Evolutionary conservation across 208 protist genomes (phyloP).

Genomic region (Trypanosoma mega): DNA sequence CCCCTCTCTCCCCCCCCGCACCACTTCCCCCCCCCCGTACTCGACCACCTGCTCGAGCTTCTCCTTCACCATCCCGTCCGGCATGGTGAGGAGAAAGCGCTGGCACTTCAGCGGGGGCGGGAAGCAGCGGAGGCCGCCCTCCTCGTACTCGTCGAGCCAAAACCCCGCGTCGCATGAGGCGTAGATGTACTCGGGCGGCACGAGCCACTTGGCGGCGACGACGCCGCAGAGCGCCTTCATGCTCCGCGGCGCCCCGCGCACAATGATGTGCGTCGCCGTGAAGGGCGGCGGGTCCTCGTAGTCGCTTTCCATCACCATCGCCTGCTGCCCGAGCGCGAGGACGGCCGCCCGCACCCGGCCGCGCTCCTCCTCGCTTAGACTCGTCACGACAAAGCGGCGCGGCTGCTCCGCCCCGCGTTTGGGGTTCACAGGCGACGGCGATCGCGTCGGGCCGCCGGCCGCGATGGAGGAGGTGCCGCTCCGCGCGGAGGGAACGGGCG

Average conservation of each 20-base stretch:
- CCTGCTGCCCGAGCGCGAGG: conserved; percentile 44
- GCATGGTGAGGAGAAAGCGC: conserved; percentile 69
- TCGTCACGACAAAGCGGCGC: conserved; percentile 76
- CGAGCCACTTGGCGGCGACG: conserved; percentile 74
- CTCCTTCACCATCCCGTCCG: conserved; percentile 42
- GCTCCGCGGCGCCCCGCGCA: conserved; percentile 74
- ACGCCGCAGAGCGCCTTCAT: conserved; percentile 84
- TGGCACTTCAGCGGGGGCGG: conserved; percentile 71
- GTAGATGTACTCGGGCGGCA: conserved; percentile 73
- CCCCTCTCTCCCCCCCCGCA: conserved; percentile 22
- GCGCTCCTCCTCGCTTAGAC: conserved; percentile 56
- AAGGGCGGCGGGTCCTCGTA: conserved; percentile 60
- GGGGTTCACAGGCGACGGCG: conserved; percentile 80
- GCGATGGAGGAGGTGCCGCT: conserved; percentile 61
- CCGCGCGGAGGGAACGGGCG: too few species aligned
- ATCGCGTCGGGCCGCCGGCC: conserved; percentile 69
- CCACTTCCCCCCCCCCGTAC: conserved; percentile 78
- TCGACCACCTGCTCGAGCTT: conserved; percentile 77
- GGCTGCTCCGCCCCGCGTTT: conserved; percentile 52
- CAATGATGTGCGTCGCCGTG: conserved; percentile 70
- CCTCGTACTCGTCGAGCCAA: conserved; percentile 78
- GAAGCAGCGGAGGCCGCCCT: conserved; percentile 67
- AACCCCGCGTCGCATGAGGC: conserved; percentile 63
- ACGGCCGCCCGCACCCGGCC: conserved; percentile 41
- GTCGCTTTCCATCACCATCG: conserved; percentile 44